Evolutionary conservation across 2,329 filamentous ascomycete species (phyloP), one percentile per base, ranked within the genome.

Genomic region (Metarhizium anisopliae): DNA sequence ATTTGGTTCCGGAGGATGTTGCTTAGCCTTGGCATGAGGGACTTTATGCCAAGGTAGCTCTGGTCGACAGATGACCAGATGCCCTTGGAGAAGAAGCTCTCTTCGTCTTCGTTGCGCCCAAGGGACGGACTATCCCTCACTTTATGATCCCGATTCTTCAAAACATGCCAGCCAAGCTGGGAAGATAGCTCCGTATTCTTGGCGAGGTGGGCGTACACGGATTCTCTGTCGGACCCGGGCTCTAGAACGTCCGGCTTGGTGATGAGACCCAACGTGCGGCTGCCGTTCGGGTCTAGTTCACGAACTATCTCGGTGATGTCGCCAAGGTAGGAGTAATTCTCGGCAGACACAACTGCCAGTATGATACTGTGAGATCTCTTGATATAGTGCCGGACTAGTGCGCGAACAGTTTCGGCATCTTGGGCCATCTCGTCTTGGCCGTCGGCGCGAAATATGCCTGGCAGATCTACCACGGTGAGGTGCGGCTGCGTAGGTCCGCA

Each of bases 391-490:
- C 74, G 61, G 1, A 83, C 77, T 11, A 85, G 68, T 16, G 54
- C 52, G 13, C 42, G 43, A 10, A 56, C 49, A 2, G 51, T 52
- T 18, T 36, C 36, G 6, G 57, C 57, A 0, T 74, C 63, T 6
- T 68, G 59, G 2, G 72, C 65, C 1, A 75, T 72, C 50, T 78
- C 76, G 4, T 66, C 64, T 2, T 67, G 67, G 2, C 72, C 72
- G 60, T 82, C 75, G 1, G 74, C 65, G 42, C 74, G 73, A n/a
- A 70, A 76, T n/a, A 74, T 68, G 1, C 81, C 81, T 0, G 81
- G 81, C 2, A 84, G 69, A 63, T 85, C 81, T 3, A 85, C 79
- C 40, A 84, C 72, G 0, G 81, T 84, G 36, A 85, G 69, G 29
- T 81, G 76, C 3, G 75, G 76, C 20, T 72, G 71, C 3, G 71